Conservation (phyloP, 192 early-diverging fungal genomes). For the Backusella tuberculispora region DNA sequence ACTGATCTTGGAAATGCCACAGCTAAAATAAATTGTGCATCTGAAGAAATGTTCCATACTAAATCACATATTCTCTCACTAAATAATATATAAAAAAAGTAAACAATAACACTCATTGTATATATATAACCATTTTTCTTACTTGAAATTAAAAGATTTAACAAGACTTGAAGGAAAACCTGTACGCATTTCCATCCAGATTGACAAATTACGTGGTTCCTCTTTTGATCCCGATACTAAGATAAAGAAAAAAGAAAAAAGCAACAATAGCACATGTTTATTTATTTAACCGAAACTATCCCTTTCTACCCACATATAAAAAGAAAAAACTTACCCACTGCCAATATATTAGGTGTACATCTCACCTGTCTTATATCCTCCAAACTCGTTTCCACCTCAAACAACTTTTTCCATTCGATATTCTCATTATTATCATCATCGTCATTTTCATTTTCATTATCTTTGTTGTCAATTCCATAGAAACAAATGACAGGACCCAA, state of each 20-base stretch:
- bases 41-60: slow-evolving; percentile 77
- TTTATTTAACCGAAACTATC: too few species aligned
- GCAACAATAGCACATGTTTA: too few species aligned
- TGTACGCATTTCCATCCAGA: slow-evolving; percentile 41
- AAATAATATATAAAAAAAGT: slow-evolving; percentile 5
- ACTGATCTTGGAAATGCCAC: slow-evolving; percentile 59
- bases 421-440: neutral
- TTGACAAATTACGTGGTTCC: neutral
- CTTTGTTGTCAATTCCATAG: slow-evolving; percentile 15
- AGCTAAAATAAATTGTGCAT: slow-evolving; percentile 74
- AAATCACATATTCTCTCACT: slow-evolving; percentile 59
- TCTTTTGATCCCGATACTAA: neutral
- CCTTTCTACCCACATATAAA: too few species aligned
- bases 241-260: too few species aligned
- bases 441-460: too few species aligned
- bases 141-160: slow-evolving; percentile 24
- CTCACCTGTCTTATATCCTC: slow-evolving; percentile 8
- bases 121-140: slow-evolving; percentile 3
- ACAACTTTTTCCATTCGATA: slow-evolving; percentile 7
- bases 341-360: neutral
- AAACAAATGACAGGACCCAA: slow-evolving; percentile 4
- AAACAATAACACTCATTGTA: neutral
- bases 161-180: neutral
- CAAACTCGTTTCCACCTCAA: slow-evolving; percentile 11
- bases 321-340: neutral